Evolutionary conservation across 768 basidiomycete species (phyloP), one percentile per base, ranked within the genome.

Genomic region (Pluteus cervinus): DNA sequence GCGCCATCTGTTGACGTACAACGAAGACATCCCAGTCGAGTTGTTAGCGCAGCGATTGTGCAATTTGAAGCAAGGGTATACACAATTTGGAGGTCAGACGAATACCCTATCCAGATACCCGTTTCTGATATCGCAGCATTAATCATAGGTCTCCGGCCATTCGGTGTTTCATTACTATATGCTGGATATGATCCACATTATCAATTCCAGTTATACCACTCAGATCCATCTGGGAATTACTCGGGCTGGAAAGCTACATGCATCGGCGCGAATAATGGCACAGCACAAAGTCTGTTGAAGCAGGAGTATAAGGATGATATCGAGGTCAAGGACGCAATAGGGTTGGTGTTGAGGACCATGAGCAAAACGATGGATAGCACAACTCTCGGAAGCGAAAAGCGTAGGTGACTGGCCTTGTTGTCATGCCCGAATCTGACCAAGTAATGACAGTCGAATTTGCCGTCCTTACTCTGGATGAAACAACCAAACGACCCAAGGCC

Each of bases 321-420:
- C 39, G 68, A 72, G 9, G 74, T 98, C 26, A 86, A 93, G 55
- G 92, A 94, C 32, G 93, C 92, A 15, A 84, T 94, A 48, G 82
- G 78, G n/a, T 70, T 99, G 15, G 90, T 86, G 30, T 70, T 98
- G 48, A 84, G 81, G 63, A 86, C 90, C 37, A 93, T 99, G 91
- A 93, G 91, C 71, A 98, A 97, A 76, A 97, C 94, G 38, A 97
- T 99, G 94, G 96, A 99, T 55, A 92, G 89, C 45, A 97, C 94
- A 21, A 97, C 90, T 30, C 60, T 99, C 45, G 86, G 89, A 22
- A 93, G 89, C 54, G 96, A 99, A 66, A 98, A 97, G 61, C 67
- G 96, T 96, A 50, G 54, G 91, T 62, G 4, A 7, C 4, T 42
- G 32, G 17, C 18, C 9, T 7, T 29, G 29, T 43, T 10, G 33